Evolutionary conservation across 2,329 filamentous ascomycete genomes (phyloP).

Genomic region (Penicillium sp.): DNA sequence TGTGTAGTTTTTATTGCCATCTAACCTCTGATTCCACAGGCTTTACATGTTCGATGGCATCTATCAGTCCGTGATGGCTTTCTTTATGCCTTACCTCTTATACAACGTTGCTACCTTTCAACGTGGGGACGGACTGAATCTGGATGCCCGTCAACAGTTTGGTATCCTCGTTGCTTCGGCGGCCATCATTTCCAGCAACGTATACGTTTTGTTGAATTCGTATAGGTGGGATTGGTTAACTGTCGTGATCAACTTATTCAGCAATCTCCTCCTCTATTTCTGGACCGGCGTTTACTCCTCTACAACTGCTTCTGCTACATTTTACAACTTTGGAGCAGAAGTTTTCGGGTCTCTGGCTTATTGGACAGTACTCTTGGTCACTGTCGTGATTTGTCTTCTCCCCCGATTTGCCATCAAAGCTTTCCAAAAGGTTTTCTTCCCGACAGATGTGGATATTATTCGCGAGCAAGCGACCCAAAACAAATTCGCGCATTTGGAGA

Average conservation of each 20-base stretch:
- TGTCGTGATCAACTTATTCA: constrained; percentile 73
- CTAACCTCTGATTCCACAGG: constrained; percentile 44
- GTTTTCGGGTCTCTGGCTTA: constrained; percentile 79
- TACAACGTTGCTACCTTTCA: constrained; percentile 67
- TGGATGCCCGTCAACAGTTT: constrained; percentile 77
- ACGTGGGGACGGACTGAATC: constrained; percentile 66
- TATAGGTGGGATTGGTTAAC: constrained; percentile 99
- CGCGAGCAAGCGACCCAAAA: constrained; percentile 85
- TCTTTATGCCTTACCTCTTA: constrained; percentile 85
- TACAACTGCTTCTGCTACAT: constrained; percentile 54
- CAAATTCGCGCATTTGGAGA: constrained; percentile 15
- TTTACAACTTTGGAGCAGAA: constrained; percentile 75
- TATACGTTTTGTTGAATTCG: constrained; percentile 92
- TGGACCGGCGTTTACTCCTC: constrained; percentile 88
- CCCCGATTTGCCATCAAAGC: constrained; percentile 84
- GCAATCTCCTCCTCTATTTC: constrained; percentile 83
- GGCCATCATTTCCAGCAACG: constrained; percentile 82
- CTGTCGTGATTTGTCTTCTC: constrained; percentile 75
- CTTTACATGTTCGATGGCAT: constrained; percentile 91
- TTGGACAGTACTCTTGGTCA: constrained; percentile 79
- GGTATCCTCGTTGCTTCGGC: constrained; percentile 83
- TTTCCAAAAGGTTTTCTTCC: constrained; percentile 89
- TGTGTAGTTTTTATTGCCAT: not conserved
- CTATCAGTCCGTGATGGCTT: constrained; percentile 91
- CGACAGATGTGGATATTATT: constrained; percentile 90